These are phyloP conservation scores for Jackrogersella multiformis DNA, from an alignment of 495 filamentous ascomycete species.

Conservation along the genomic window DNA sequence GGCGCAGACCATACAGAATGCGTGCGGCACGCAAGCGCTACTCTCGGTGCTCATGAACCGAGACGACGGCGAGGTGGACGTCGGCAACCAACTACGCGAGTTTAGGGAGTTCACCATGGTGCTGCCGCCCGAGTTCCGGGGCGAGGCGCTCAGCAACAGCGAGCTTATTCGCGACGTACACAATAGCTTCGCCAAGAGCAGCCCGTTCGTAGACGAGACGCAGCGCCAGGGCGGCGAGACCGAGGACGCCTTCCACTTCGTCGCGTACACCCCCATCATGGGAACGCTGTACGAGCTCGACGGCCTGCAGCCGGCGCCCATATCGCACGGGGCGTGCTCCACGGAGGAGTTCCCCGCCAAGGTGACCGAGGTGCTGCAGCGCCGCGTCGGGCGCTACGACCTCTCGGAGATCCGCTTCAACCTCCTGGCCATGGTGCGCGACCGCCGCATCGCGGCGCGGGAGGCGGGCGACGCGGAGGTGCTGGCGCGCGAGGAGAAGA, in stretches of 20 bases:
- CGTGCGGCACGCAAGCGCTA: slow-evolving; percentile 96
- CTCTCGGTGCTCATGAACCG: slow-evolving; percentile 93
- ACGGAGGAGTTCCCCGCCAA: slow-evolving; percentile 76
- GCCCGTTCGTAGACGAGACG: slow-evolving; percentile 92
- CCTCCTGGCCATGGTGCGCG: slow-evolving; percentile 88
- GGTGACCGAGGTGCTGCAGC: slow-evolving; percentile 86
- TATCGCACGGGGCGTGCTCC: slow-evolving; percentile 81
- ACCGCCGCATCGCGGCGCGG: slow-evolving; percentile 75
- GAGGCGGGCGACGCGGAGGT: slow-evolving; percentile 85
- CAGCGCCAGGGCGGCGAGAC: slow-evolving; percentile 66
- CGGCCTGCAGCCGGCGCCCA: slow-evolving; percentile 90
- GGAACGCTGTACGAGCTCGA: slow-evolving; percentile 91
- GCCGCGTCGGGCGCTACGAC: slow-evolving; percentile 86
- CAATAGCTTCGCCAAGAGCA: slow-evolving; percentile 89
- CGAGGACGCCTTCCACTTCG: slow-evolving; percentile 96
- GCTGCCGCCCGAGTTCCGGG: slow-evolving; percentile 80
- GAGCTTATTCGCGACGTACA: slow-evolving; percentile 91
- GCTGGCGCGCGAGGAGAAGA: slow-evolving; percentile 81
- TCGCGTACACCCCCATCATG: slow-evolving; percentile 88
- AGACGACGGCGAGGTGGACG: slow-evolving; percentile 58
- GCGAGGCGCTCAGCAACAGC: slow-evolving; percentile 68
- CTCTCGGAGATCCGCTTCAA: slow-evolving; percentile 92
- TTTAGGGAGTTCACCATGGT: slow-evolving; percentile 93
- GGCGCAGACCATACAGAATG: slow-evolving; percentile 98
- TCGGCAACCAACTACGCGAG: slow-evolving; percentile 69